phyloP scores from a whole-genome alignment of 2,329 filamentous ascomycete genomes.

The Cytospora mali region DNA sequence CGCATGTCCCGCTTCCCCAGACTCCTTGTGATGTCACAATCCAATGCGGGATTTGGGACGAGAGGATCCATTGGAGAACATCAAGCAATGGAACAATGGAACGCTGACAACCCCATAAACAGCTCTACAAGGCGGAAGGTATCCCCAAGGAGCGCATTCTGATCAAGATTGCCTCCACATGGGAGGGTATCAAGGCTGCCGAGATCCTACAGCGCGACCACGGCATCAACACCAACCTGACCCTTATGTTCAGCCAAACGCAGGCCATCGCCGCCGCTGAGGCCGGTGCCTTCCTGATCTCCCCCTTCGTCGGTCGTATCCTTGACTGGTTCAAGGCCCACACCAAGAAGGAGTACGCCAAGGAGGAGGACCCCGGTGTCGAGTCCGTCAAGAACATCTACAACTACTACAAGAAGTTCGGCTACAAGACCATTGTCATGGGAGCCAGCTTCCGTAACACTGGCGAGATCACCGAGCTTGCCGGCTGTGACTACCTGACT shows the following conservation, averaged over 20 bases:
- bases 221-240: constrained; percentile 97
- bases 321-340: constrained; percentile 99
- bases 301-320: constrained; percentile 97
- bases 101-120: constrained; percentile 28
- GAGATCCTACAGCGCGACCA: constrained; percentile 95
- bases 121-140: constrained; percentile 94
- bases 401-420: constrained; percentile 99
- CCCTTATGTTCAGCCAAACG: constrained; percentile 94
- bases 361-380: constrained; percentile 94
- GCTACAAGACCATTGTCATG: constrained; percentile 99
- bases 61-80: not conserved
- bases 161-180: constrained; percentile 99
- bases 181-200: constrained; percentile 99
- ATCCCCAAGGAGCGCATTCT: constrained; percentile 92
- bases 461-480: constrained; percentile 97
- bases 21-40: not conserved
- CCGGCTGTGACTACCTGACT: constrained; percentile 97
- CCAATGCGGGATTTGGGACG: too few species aligned
- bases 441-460: constrained; percentile 96
- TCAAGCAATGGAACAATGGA: not conserved
- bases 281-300: constrained; percentile 95
- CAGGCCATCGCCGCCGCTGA: constrained; percentile 97
- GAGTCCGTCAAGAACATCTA: constrained; percentile 91
- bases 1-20: not conserved
- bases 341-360: constrained; percentile 89